phyloP scores from a whole-genome alignment of 441 rosid genomes.

The Pelargonium myrrhifolium region DNA sequence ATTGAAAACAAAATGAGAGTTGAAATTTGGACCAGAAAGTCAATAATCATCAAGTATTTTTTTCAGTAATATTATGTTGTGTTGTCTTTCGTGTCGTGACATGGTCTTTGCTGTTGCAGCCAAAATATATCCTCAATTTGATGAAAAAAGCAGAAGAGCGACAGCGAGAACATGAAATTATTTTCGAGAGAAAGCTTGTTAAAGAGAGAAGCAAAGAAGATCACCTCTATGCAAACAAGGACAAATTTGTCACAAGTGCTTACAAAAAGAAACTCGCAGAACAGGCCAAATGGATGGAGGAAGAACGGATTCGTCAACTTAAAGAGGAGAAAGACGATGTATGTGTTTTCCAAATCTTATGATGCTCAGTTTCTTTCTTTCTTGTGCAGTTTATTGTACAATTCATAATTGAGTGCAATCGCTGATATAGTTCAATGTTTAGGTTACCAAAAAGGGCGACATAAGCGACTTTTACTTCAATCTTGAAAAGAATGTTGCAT shows the following conservation, averaged over 20 bases:
- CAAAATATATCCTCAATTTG: slow-evolving; percentile 60
- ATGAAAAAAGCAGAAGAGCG: slow-evolving; percentile 63
- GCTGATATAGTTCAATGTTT: neutral
- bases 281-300: slow-evolving; percentile 70
- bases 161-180: slow-evolving; percentile 59
- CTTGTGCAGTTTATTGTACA: neutral
- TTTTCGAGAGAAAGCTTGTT: slow-evolving; percentile 71
- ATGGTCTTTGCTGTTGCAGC: slow-evolving; percentile 33
- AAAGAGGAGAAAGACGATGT: slow-evolving; percentile 88
- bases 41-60: too few species aligned
- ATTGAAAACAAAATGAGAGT: neutral
- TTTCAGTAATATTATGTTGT: neutral
- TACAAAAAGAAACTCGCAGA: slow-evolving; percentile 83
- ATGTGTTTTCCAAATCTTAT: slow-evolving; percentile 22
- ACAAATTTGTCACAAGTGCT: slow-evolving; percentile 65
- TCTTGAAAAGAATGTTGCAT: slow-evolving; percentile 73
- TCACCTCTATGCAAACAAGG: slow-evolving; percentile 80
- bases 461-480: slow-evolving; percentile 79
- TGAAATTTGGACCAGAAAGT: neutral
- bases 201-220: slow-evolving; percentile 84
- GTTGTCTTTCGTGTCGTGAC: neutral
- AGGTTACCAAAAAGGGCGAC: slow-evolving; percentile 89
- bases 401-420: neutral
- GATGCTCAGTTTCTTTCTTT: neutral
- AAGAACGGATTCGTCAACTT: slow-evolving; percentile 64